phyloP scores from a whole-genome alignment of 2,329 filamentous ascomycete species.

The Fusarium succisae region DNA sequence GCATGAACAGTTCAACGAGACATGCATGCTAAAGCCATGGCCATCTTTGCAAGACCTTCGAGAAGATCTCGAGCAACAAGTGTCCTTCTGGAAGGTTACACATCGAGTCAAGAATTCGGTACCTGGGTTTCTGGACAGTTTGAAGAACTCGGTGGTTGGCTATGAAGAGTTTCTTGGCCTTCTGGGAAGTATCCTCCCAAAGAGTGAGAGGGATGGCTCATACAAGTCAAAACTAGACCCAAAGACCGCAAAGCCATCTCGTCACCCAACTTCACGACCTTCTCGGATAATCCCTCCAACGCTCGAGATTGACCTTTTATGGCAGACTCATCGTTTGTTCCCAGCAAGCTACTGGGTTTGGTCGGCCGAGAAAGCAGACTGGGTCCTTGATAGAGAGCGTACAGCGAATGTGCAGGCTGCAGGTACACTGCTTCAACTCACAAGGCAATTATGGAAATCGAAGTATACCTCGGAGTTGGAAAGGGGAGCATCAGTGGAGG shows the following conservation, averaged over 20 bases:
- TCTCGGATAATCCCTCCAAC: background rate
- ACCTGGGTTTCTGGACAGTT: fast-evolving
- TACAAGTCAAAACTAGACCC: background rate
- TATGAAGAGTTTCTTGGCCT: background rate
- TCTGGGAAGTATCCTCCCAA: background rate
- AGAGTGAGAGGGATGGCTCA: background rate
- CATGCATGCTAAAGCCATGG: background rate
- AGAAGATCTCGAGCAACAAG: background rate
- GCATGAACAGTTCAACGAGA: background rate
- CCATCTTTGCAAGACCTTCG: background rate
- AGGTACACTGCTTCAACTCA: background rate
- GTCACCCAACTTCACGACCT: background rate
- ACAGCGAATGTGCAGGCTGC: background rate
- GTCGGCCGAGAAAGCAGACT: background rate
- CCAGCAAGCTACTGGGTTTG: background rate
- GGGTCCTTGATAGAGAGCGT: background rate
- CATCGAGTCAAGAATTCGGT: fast-evolving
- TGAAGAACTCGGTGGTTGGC: background rate
- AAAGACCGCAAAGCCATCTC: fast-evolving
- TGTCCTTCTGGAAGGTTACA: background rate
- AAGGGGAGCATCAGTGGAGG: background rate
- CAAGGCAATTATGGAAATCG: background rate
- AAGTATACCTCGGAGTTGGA: fast-evolving
- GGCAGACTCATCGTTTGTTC: background rate
- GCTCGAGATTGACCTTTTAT: background rate